Percentiles rank a stretch among this genome's conserved stretches.
Evolutionary conservation across 345 rosid genomes (phyloP).

Genomic region (Streptanthus diversifolius): DNA sequence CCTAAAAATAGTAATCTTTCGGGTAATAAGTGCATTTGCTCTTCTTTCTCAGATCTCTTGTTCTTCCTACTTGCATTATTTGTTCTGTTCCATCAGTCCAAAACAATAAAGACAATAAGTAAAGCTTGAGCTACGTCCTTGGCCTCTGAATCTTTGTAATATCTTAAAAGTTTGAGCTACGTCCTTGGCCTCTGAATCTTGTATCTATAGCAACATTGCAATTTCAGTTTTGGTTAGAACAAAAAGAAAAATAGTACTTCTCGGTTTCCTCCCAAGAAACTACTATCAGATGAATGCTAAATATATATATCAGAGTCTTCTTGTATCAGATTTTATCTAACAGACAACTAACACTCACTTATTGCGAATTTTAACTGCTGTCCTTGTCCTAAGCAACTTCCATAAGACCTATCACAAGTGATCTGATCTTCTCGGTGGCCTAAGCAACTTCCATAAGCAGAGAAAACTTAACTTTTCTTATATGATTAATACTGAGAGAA

Average conservation of each 20-base stretch:
- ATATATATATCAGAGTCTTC: not conserved
- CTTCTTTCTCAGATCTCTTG: too few relatives aligned
- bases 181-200: not conserved
- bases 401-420: not conserved
- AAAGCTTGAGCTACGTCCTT: too few relatives aligned
- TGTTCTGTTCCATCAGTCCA: not conserved
- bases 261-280: too few relatives aligned
- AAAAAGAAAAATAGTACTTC: too few relatives aligned
- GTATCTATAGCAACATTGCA: not conserved
- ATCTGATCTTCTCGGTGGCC: not conserved
- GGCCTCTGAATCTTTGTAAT: not conserved
- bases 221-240: not conserved
- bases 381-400: not conserved
- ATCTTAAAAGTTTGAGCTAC: too few relatives aligned
- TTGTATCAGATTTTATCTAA: not conserved
- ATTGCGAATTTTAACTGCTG: not conserved
- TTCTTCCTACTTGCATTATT: too few relatives aligned
- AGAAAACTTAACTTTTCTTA: not conserved
- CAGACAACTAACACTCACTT: not conserved
- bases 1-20: too few relatives aligned
- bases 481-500: too few relatives aligned
- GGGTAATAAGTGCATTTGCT: too few relatives aligned
- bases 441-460: not conserved
- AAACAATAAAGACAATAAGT: too few relatives aligned
- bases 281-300: not conserved